phyloP scores from a whole-genome alignment of 352 stramenopile species.

The Thraustochytrium striatum region DNA sequence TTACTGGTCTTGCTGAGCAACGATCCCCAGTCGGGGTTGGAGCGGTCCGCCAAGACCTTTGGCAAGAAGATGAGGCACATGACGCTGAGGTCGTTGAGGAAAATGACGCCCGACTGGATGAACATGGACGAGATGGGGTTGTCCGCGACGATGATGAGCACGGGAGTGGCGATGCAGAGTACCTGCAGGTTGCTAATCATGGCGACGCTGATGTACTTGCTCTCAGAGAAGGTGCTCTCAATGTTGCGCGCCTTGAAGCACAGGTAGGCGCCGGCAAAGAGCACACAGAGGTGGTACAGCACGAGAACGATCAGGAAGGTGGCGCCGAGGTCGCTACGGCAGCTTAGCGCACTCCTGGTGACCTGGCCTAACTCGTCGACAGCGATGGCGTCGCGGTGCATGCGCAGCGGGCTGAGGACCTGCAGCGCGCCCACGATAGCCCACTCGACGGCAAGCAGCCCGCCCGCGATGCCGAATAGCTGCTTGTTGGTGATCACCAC shows the following conservation, averaged over 20 bases:
- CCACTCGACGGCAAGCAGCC: background rate
- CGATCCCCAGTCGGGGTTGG: too few relatives aligned
- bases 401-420: too few relatives aligned
- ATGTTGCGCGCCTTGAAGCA: background rate
- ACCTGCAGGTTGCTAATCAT: slow-evolving; percentile 12
- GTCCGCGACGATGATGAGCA: background rate
- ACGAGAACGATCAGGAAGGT: background rate
- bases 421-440: too few relatives aligned
- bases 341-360: too few relatives aligned
- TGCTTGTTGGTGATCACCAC: too few relatives aligned
- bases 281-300: background rate
- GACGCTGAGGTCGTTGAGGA: slow-evolving; percentile 5
- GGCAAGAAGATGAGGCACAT: background rate
- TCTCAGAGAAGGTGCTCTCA: background rate
- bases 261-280: background rate
- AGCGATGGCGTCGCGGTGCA: too few relatives aligned
- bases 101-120: background rate
- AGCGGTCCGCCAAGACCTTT: too few relatives aligned
- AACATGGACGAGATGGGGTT: background rate
- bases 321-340: too few relatives aligned
- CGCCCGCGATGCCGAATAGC: background rate
- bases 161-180: background rate
- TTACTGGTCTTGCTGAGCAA: too few relatives aligned
- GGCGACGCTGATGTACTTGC: background rate
- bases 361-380: too few relatives aligned